Base-by-base conservation (phyloP, 2,329 filamentous ascomycete genomes). In the Pestalotiopsis sp. region DNA sequence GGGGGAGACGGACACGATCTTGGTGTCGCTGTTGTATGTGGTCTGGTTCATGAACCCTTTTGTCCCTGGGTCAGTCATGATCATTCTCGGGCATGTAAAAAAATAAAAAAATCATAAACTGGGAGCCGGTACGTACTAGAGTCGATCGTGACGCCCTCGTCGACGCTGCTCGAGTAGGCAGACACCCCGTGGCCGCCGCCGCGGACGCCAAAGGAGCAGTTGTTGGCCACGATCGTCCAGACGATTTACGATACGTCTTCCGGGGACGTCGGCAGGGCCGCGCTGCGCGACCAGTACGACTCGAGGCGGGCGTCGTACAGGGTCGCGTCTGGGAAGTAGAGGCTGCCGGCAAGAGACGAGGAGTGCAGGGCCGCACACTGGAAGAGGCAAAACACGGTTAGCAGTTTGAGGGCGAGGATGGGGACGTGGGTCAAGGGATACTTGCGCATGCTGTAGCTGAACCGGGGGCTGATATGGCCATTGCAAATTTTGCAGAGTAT, bases 1-100 rank as follows among this genome's bases (percentile, higher is more conserved):
- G 24, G 74, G 69, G 4, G 78, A 79, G 22, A 82, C 71, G 13
- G 68, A 70, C 14, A 75, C 78, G 4, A 73, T 72, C 0, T 71
- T 71, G 7, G 73, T 74, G 20, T 76, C 74, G 0, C 71, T 60
- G 13, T 74, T 71, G 22, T 79, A 69, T 0, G 68, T 69, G 1
- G 81, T 70, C 22, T 71, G 61, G 44, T 79, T 69, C 62, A 72
- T 79, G 14, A 80, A 52, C 4, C 39, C 60, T 63, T 63, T 26
- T 48, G 2, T 22, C 3, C 1, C 3, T 24, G 22, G 14, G 2
- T 30, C 14, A 24, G 26, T 38, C 30, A 26, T 59, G 10, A 22
- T 2, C 10, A 1, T 40, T 35, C 26, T 44, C 4, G 35, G 4
- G 17, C 39, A 10, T 62, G 22, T 30, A 26, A 26, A n/a, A n/a